Evolutionary conservation across 768 basidiomycete species (phyloP).

Genomic region (Kwoniella sp.): DNA sequence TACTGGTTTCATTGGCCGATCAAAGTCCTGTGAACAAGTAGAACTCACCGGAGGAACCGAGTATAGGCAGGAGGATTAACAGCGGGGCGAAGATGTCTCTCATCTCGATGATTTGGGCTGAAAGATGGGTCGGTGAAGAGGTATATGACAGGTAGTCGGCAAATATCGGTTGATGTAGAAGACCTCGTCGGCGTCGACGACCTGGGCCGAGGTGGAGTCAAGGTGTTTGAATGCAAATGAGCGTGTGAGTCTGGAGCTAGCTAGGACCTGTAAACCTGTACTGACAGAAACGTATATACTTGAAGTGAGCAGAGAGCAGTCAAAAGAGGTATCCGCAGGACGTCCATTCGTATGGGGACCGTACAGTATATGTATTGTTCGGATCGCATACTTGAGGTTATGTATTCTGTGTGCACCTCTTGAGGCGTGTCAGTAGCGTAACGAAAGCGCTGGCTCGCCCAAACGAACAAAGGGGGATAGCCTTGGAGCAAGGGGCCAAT

Average conservation of each 20-base stretch:
- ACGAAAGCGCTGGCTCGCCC: too few species aligned
- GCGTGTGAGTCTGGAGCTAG: background rate
- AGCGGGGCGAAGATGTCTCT: background rate
- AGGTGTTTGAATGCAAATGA: background rate
- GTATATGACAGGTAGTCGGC: background rate
- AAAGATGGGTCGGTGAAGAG: too few species aligned
- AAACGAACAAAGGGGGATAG: background rate
- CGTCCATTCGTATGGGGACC: background rate
- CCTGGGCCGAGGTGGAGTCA: background rate
- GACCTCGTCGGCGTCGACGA: background rate
- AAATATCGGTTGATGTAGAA: too few species aligned
- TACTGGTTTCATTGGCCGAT: too few species aligned
- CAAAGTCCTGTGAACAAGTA: too few species aligned
- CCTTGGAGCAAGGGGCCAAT: background rate
- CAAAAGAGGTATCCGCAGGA: background rate
- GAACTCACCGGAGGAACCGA: slow-evolving; percentile 5
- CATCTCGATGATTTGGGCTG: too few species aligned
- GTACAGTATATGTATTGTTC: background rate
- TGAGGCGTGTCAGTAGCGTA: background rate
- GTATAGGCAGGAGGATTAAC: background rate
- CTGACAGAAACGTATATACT: background rate
- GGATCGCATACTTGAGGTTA: background rate
- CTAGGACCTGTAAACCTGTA: background rate
- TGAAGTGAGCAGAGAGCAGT: background rate
- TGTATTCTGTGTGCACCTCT: background rate